Base-by-base conservation (phyloP, 108 stramenopile genomes). In the Cylindrotheca fusiformis region DNA sequence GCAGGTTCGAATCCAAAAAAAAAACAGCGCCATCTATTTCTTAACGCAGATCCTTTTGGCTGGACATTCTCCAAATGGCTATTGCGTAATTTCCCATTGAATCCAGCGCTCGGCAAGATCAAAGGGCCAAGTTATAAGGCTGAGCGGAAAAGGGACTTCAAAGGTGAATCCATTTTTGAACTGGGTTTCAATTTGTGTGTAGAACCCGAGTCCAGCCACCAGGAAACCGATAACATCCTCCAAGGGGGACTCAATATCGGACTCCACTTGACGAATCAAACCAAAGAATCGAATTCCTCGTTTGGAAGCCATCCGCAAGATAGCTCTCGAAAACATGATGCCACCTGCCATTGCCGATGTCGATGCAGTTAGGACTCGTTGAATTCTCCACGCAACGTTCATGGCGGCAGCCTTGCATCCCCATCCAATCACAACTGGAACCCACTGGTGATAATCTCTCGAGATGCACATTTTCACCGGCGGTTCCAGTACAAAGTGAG, bases 321-420 rank as follows among this genome's bases (percentile, higher is more conserved):
- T 55, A 45, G 84, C 84, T 18, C 89, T 63, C 20, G 88, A 58
- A 56, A 93, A 81, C 47, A 94, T 73, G 31, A 91, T 68, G 8
- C 93, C 95, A 1, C 95, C 95, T 18, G 79, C 67, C 5, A 94
- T 63, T 18, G 93, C 86, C 8, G 88, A 87, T 28, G 91, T 86
- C 22, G 91, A 71, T 0, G 95, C 89, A 31, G 86, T 88, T 26
- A 96, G 77, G 22, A 94, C 64, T 2, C 90, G 81, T 67, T 96
- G 91, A 30, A 96, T 73, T 48, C 72, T 69, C 91, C 93, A 96
- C 6, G 93, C 95, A 52, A 96, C 63, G 4, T 80, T 81, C 56
- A 94, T 83, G 55, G 90, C 87, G 55, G 76, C 67, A 8, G 73
- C 55, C 57, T 86, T 86, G 74, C 71, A 67, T 0, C 55, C 20